Evolutionary conservation across 345 rosid genomes (phyloP).

Genomic region (Lenwebbia sp.): DNA sequence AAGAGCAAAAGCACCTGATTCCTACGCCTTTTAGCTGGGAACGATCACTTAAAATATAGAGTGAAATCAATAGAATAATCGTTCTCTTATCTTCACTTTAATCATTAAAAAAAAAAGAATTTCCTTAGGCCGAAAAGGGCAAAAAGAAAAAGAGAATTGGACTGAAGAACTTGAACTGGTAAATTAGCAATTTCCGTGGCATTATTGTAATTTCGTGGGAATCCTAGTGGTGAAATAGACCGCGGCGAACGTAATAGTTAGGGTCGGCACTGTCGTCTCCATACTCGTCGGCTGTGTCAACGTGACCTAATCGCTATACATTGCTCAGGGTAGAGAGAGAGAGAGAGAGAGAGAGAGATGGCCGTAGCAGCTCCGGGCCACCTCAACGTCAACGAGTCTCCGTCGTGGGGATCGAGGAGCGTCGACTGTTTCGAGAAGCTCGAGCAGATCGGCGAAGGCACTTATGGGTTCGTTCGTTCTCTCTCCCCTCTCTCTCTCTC

Average conservation of each 20-base stretch:
- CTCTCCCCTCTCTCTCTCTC: background rate
- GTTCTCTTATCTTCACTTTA: background rate
- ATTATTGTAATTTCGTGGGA: background rate
- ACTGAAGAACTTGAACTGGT: background rate
- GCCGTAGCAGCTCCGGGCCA: slow-evolving; percentile 39
- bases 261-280: background rate
- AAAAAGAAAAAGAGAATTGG: background rate
- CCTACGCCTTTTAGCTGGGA: background rate
- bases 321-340: background rate
- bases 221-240: background rate
- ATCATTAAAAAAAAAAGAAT: background rate
- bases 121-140: background rate
- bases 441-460: slow-evolving; percentile 58
- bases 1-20: background rate
- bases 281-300: background rate
- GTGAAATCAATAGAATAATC: background rate
- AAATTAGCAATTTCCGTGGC: background rate
- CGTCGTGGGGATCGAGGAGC: slow-evolving; percentile 47
- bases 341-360: slow-evolving; percentile 7
- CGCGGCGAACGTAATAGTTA: background rate
- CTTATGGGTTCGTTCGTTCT: slow-evolving; percentile 27
- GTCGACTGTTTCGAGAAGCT: slow-evolving; percentile 52
- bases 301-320: background rate
- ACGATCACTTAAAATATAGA: background rate
- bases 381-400: slow-evolving; percentile 37